A percentile compares a stretch with the other conserved stretches of the same genome.
Evolutionary conservation across 1,284 basidiomycete species (phyloP).

Genomic region (Irpex lacteus): DNA sequence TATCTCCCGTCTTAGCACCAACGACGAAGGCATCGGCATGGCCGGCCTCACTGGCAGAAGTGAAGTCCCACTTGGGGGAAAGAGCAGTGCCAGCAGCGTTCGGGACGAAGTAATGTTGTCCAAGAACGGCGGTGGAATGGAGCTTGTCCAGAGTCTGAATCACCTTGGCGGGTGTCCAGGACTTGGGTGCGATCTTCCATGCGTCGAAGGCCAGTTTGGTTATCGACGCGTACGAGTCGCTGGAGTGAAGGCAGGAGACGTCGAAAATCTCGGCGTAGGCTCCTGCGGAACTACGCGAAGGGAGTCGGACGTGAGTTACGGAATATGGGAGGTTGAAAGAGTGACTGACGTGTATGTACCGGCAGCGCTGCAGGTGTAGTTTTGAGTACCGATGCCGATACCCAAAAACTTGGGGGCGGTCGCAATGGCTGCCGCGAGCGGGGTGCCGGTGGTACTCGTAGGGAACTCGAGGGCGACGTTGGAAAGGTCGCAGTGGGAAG

Average conservation of each 20-base stretch:
- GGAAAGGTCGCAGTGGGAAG: slow-evolving; percentile 10
- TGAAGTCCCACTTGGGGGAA: slow-evolving; percentile 32
- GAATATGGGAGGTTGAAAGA: slow-evolving; percentile 7
- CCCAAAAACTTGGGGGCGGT: slow-evolving; percentile 18
- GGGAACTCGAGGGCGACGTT: slow-evolving; percentile 1
- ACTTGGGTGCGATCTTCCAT: slow-evolving; percentile 12
- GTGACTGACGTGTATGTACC: slow-evolving; percentile 28
- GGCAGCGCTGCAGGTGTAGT: slow-evolving; percentile 30
- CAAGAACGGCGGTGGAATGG: slow-evolving; percentile 19
- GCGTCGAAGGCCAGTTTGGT: slow-evolving; percentile 29
- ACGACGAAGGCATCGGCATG: slow-evolving; percentile 28
- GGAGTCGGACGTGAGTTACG: neutral
- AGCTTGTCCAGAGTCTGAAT: slow-evolving; percentile 12
- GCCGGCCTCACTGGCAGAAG: slow-evolving; percentile 19
- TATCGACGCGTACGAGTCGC: slow-evolving; percentile 13
- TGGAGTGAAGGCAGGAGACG: slow-evolving; percentile 31
- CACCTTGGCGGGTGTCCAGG: slow-evolving; percentile 13
- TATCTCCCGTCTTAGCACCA: slow-evolving; percentile 23
- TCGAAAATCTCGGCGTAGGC: slow-evolving; percentile 40
- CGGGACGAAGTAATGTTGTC: slow-evolving; percentile 33
- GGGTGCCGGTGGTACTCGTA: neutral
- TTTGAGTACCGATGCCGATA: slow-evolving; percentile 31
- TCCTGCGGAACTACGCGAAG: slow-evolving; percentile 24
- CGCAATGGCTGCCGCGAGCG: slow-evolving; percentile 7
- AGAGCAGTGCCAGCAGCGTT: slow-evolving; percentile 18